Base-by-base conservation (phyloP, 257 asterid species). In the Agastache rugosa region DNA sequence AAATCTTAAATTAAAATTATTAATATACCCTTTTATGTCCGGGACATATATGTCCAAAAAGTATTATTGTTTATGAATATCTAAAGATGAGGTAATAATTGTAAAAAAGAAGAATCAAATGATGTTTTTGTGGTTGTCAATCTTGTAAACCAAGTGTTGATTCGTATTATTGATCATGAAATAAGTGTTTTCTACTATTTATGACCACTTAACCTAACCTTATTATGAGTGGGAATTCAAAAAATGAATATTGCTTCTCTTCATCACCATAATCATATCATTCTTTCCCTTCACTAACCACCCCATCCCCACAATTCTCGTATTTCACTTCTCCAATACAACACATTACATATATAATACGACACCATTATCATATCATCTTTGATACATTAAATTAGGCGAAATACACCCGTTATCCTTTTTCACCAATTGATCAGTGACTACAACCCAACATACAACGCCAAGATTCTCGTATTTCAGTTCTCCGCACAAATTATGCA, bases 131-230 rank as follows among this genome's bases (percentile, higher is more conserved):
- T 72, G 67, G 68, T 68, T 31, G 47, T 11, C 17, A 62, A 31
- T 77, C 82, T 77, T 73, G 79, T 25, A 59, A 65, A 77, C 68
- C 14, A 70, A 74, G 76, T 69, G 69, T 73, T 69, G 11, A 74
- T 64, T 8, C 41, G 63, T 2, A 42, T 22, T 16, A 61, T 60
- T 67, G 27, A 55, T 44, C 63, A 64, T 62, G 19, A 61, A 55
- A 35, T 76, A 14, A 60, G 72, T 73, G 75, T 20, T 63, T 54
- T 9, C 31, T 44, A 42, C 72, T 44, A 81, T 31, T 72, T 15
- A 59, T 56, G 54, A 44, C 75, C 83, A 74, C 80, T 77, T 75
- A 45, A 71, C 78, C 87, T 77, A 80, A 78, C 85, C 83, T 74
- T 66, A 48, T 65, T 47, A 71, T 77, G 50, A 71, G 64, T 77